Base-by-base conservation (phyloP, 441 rosid species). In the Capsella rubella region DNA sequence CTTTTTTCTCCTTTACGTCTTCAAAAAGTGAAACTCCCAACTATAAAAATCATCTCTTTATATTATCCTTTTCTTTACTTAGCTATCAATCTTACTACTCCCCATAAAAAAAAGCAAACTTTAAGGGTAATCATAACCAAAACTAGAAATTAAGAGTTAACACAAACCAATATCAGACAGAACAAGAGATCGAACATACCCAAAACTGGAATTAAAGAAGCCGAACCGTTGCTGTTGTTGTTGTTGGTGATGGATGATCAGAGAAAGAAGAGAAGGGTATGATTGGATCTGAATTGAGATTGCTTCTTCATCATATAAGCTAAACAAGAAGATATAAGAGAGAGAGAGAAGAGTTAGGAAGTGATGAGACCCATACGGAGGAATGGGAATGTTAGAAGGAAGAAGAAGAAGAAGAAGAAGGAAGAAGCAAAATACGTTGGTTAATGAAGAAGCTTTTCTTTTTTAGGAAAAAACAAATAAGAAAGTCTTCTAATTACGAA, bases 291-390 rank as follows among this genome's bases (percentile, higher is more conserved):
- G 81, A 65, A 45, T 46, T 60, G 69, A 77, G 68, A 71, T 34
- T 43, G 77, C 5, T 67, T 72, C 72, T 77, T 71, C 74, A 72
- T 78, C 74, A 66, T 78, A 65, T 78, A 65, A 21, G 39, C 64
- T 67, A 14, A 57, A 53, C 6, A 10, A 53, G 25, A 64, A 76
- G 63, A 71, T 55, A 76, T 55, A 40, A 14, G 39, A 70, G 40
- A 53, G 46, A 67, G 56, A 35, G 37, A 8, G 51, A 42, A 67
- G 59, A 60, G 42, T 60, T 51, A 67, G 55, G 63, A 74, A 64
- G 64, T 42, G 60, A 76, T 62, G 83, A 80, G 60, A 66, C 74
- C 69, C 69, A 80, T 82, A 82, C 40, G 28, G 69, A 34, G 69
- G 78, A 76, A 47, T 16, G 51, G 39, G 51, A 47, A 65, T 51